A percentile compares a stretch with the other conserved stretches of the same genome.
These are phyloP conservation scores for Penicillium simplicissimum DNA, from an alignment of 495 filamentous ascomycete genomes.

Conservation along the genomic window DNA sequence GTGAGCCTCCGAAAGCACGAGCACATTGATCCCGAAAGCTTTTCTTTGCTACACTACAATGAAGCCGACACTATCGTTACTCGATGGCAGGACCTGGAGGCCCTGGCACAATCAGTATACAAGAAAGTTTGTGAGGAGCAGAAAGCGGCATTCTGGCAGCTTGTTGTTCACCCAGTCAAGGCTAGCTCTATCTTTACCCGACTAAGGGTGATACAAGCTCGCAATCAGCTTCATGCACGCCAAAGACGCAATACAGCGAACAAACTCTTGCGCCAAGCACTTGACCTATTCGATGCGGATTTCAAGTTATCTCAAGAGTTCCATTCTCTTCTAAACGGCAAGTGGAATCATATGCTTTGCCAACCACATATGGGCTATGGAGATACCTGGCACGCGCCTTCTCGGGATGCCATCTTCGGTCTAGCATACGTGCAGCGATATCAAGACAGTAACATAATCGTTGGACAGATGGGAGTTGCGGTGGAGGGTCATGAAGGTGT, in stretches of 20 bases:
- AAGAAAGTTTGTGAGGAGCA: slow-evolving; percentile 19
- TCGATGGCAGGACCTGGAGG: slow-evolving; percentile 61
- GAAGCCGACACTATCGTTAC: slow-evolving; percentile 65
- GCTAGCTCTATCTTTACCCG: slow-evolving; percentile 62
- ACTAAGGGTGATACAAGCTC: slow-evolving; percentile 60
- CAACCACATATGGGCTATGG: slow-evolving; percentile 55
- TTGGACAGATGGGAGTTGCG: slow-evolving; percentile 63
- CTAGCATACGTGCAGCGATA: slow-evolving; percentile 23
- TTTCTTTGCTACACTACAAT: slow-evolving; percentile 68
- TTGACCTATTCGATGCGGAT: slow-evolving; percentile 63
- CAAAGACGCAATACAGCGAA: slow-evolving; percentile 71
- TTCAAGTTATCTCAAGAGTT: slow-evolving; percentile 60
- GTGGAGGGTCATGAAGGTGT: slow-evolving; percentile 53
- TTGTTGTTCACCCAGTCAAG: slow-evolving; percentile 66
- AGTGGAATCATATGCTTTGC: slow-evolving; percentile 76
- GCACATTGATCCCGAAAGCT: slow-evolving; percentile 61
- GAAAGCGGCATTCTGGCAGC: slow-evolving; percentile 63
- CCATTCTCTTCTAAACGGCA: slow-evolving; percentile 63
- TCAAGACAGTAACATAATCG: slow-evolving; percentile 31
- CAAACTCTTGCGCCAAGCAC: slow-evolving; percentile 54
- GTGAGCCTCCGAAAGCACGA: slow-evolving; percentile 69
- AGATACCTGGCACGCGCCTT: slow-evolving; percentile 36
- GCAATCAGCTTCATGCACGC: slow-evolving; percentile 61
- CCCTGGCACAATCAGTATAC: slow-evolving; percentile 57
- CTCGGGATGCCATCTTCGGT: slow-evolving; percentile 24